A percentile compares a stretch with the other conserved stretches of the same genome.
These are phyloP conservation scores for Biscutella laevigata DNA, from an alignment of 441 rosid species.

Conservation along the genomic window DNA sequence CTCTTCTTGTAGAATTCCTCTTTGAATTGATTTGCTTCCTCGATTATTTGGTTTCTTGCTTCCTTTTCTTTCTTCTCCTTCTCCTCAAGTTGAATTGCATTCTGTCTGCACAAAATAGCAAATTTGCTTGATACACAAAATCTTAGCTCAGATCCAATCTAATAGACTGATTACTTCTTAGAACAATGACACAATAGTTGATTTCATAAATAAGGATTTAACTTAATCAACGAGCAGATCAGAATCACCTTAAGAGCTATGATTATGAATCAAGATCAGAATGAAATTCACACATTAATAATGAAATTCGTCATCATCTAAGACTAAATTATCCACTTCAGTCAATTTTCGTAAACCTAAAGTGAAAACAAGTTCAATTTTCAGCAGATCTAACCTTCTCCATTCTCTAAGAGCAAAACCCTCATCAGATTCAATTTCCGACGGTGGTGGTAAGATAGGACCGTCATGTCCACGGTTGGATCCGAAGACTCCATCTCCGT, in stretches of 20 bases:
- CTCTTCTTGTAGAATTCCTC: constrained; percentile 56
- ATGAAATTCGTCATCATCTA: neutral
- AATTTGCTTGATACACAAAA: too few relatives aligned
- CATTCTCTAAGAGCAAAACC: constrained; percentile 61
- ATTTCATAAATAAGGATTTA: too few relatives aligned
- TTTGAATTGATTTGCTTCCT: constrained; percentile 56
- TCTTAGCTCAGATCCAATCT: constrained; percentile 12
- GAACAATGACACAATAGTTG: neutral
- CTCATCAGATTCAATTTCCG: constrained; percentile 52
- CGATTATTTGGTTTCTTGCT: constrained; percentile 41
- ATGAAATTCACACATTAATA: neutral
- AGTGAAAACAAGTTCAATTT: neutral
- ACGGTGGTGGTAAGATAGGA: constrained; percentile 48
- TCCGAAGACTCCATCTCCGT: constrained; percentile 29
- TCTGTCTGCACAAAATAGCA: too few relatives aligned
- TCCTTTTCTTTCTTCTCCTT: constrained; percentile 74
- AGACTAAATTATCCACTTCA: neutral
- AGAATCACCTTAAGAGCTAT: too few relatives aligned
- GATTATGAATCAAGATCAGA: constrained; percentile 1
- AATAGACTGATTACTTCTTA: constrained; percentile 2
- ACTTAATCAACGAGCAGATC: neutral
- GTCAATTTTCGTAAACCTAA: neutral
- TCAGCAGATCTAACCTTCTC: constrained; percentile 53
- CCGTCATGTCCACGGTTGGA: constrained; percentile 39
- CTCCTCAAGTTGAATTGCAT: constrained; percentile 57